Evolutionary conservation across 148 eudicot species (phyloP), one percentile per base, ranked within the genome.

Genomic region (Camellia granthamiana): DNA sequence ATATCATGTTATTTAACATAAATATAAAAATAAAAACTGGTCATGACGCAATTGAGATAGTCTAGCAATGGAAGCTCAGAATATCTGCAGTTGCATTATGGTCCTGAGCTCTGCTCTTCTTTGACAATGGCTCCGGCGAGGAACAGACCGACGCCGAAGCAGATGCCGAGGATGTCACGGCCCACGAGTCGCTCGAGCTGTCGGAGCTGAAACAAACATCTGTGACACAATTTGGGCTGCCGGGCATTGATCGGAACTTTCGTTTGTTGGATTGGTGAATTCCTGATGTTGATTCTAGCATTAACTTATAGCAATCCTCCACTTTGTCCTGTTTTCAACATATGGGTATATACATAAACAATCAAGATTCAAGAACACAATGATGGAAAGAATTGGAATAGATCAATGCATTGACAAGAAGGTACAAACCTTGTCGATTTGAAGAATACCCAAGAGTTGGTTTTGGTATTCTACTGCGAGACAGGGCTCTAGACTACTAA

Each of bases 171-270:
- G 59, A 44, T 3, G 81, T 69, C 58, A 77, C 78, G 16, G 85
- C 84, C 89, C 92, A 89, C 6, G 90, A 90, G 18, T 90, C 93
- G 12, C 86, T 86, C 2, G 93, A 91, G 85, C 86, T 78, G 51
- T 93, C 94, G 2, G 88, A 89, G 86, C 93, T 87, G 77, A 91
- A 91, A 8, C 81, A 87, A n/a, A 87, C 83, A 72, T 91, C 97
- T 69, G 84, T 83, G 2, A 91, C 94, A 6, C 90, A 94, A 72
- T 77, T 88, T 0, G 97, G 94, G 83, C 97, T 93, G n/a, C 86
- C 90, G 0, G 94, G 94, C 56, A 81, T 63, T 70, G 89, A 82
- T 5, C 88, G 82, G 49, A 77, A 74, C 77, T 91, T 91, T 44
- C 93, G 82, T 66, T 90, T 92, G 76, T 88, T 89, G n/a, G 81